Evolutionary conservation across 2,329 filamentous ascomycete genomes (phyloP).

Genomic region (Phyllosticta citriasiana): DNA sequence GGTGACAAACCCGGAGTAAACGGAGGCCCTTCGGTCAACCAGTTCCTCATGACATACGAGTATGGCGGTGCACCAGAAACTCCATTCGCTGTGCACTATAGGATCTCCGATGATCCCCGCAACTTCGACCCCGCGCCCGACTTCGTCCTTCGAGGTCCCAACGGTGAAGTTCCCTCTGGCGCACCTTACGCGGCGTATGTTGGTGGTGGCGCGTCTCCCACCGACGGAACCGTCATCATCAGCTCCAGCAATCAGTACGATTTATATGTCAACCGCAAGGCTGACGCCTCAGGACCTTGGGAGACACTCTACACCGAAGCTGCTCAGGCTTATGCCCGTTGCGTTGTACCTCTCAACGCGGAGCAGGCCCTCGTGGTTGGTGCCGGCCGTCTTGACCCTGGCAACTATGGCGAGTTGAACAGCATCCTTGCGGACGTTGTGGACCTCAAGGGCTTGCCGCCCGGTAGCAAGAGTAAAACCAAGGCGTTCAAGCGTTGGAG

Average conservation of each 20-base stretch:
- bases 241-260: constrained; percentile 30
- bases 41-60: constrained; percentile 58
- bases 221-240: constrained; percentile 41
- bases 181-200: constrained; percentile 46
- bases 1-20: not conserved
- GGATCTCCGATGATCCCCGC: constrained; percentile 37
- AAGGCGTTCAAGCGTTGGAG: not conserved
- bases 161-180: constrained; percentile 36
- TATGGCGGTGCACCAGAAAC: constrained; percentile 40
- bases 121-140: constrained; percentile 35
- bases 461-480: not conserved
- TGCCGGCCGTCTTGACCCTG: constrained; percentile 9
- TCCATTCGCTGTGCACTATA: constrained; percentile 45
- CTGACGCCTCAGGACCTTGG: constrained; percentile 37
- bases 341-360: constrained; percentile 27
- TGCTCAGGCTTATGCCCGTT: constrained; percentile 36
- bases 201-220: constrained; percentile 26
- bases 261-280: constrained; percentile 38
- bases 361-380: not conserved
- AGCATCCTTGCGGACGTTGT: not conserved
- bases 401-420: not conserved
- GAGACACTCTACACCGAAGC: constrained; percentile 34
- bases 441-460: not conserved
- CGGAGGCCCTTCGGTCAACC: constrained; percentile 35
- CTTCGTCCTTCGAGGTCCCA: constrained; percentile 33